These are phyloP conservation scores for Annulohypoxylon nitens DNA, from an alignment of 495 filamentous ascomycete genomes.

Conservation along the genomic window DNA sequence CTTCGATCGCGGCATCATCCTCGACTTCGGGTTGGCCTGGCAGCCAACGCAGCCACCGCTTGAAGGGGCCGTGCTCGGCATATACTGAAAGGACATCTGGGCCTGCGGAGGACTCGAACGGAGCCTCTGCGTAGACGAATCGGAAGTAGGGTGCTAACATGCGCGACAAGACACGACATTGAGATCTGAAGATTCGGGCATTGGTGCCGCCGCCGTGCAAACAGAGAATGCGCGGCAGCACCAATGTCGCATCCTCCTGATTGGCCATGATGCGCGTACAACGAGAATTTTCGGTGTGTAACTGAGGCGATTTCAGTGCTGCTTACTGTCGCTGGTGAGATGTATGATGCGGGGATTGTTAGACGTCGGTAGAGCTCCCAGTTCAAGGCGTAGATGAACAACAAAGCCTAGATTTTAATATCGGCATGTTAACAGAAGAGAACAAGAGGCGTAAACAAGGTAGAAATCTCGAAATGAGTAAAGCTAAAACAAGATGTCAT, in stretches of 20 bases:
- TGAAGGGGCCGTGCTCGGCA: constrained; percentile 67
- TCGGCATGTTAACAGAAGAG: neutral
- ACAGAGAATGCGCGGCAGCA: constrained; percentile 73
- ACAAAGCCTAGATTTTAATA: neutral
- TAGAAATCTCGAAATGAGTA: neutral
- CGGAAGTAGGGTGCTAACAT: constrained; percentile 65
- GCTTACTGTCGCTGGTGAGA: neutral
- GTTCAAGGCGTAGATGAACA: neutral
- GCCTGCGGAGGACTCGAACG: constrained; percentile 65
- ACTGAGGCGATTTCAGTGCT: neutral
- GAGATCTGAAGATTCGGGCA: constrained; percentile 68
- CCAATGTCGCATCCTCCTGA: constrained; percentile 44
- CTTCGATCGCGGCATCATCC: constrained; percentile 37
- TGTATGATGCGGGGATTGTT: neutral
- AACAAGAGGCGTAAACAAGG: neutral
- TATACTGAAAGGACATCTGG: constrained; percentile 67
- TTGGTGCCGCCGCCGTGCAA: constrained; percentile 77
- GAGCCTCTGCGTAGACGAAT: constrained; percentile 70
- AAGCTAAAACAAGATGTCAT: constrained; percentile 6
- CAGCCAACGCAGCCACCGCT: constrained; percentile 69
- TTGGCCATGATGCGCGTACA: constrained; percentile 23
- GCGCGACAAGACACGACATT: constrained; percentile 67
- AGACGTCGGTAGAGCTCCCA: neutral
- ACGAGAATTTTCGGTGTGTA: neutral
- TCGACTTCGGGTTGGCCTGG: constrained; percentile 62